Conservation (phyloP, 2,329 filamentous ascomycete species). For the Neopestalotiopsis sp. region DNA sequence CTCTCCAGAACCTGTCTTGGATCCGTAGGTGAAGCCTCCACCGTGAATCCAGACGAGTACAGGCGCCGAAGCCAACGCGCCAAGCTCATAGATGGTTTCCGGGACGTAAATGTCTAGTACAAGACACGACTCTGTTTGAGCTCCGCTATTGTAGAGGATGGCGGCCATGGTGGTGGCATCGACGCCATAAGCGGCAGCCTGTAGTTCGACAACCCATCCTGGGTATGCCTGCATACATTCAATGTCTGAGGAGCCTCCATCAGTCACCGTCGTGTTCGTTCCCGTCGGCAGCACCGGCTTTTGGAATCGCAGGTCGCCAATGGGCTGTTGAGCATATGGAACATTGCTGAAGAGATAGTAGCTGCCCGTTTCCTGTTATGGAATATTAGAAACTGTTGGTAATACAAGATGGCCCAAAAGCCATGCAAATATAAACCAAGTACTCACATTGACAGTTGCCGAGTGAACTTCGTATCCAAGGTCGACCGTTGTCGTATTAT, state of each 20-base stretch:
- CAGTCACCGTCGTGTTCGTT: conserved; percentile 31
- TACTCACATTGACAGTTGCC: conserved; percentile 31
- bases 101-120: conserved; percentile 31
- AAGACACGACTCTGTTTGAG: conserved; percentile 33
- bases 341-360: conserved; percentile 47
- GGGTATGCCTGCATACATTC: conserved; percentile 40
- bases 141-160: conserved; percentile 18
- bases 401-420: not conserved
- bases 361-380: conserved; percentile 32
- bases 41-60: conserved; percentile 35
- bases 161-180: conserved; percentile 14
- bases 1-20: conserved; percentile 27
- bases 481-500: conserved; percentile 26
- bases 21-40: conserved; percentile 32
- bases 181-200: conserved; percentile 21
- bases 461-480: conserved; percentile 35
- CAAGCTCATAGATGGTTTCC: conserved; percentile 22
- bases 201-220: conserved; percentile 30
- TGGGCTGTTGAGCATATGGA: conserved; percentile 33
- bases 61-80: conserved; percentile 22
- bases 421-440: not conserved
- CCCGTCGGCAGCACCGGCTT: conserved; percentile 33
- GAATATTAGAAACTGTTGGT: not conserved
- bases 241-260: conserved; percentile 22
- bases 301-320: conserved; percentile 34